Evolutionary conservation across 1,284 basidiomycete genomes (phyloP).

Genomic region (Apiotrichum sp.): DNA sequence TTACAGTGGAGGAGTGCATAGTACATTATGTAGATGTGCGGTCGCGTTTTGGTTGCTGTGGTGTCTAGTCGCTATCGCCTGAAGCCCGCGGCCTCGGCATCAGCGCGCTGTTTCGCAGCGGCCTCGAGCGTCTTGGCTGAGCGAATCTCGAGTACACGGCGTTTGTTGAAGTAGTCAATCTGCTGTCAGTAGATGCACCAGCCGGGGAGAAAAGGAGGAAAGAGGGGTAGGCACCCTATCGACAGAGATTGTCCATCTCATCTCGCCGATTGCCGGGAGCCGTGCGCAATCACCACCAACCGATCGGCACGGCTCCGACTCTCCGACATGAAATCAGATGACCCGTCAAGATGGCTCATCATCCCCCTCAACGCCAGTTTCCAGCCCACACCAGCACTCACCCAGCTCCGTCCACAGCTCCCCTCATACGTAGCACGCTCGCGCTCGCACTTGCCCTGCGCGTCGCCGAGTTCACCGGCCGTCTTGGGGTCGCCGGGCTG

Average conservation of each 20-base stretch:
- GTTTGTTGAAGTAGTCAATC: constrained; percentile 51
- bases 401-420: constrained; percentile 48
- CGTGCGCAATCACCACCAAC: no score
- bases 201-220: no score
- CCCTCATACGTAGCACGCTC: constrained; percentile 40
- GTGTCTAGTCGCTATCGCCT: background rate
- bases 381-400: constrained; percentile 24
- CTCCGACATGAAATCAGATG: no score
- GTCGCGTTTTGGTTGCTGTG: background rate
- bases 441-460: constrained; percentile 27
- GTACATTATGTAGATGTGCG: constrained; percentile 6
- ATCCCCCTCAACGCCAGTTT: background rate
- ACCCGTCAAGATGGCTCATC: no score
- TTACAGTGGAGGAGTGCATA: constrained; percentile 12
- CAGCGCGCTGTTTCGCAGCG: constrained; percentile 32
- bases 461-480: constrained; percentile 26
- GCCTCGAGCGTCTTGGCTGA: constrained; percentile 44
- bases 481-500: constrained; percentile 35
- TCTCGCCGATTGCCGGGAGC: no score
- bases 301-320: no score
- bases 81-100: constrained; percentile 1
- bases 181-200: no score
- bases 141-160: constrained; percentile 45
- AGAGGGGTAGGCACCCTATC: no score
- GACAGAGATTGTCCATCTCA: no score